Evolutionary conservation across 2,329 filamentous ascomycete genomes (phyloP).

Genomic region (Aaosphaeria pasadenensis): DNA sequence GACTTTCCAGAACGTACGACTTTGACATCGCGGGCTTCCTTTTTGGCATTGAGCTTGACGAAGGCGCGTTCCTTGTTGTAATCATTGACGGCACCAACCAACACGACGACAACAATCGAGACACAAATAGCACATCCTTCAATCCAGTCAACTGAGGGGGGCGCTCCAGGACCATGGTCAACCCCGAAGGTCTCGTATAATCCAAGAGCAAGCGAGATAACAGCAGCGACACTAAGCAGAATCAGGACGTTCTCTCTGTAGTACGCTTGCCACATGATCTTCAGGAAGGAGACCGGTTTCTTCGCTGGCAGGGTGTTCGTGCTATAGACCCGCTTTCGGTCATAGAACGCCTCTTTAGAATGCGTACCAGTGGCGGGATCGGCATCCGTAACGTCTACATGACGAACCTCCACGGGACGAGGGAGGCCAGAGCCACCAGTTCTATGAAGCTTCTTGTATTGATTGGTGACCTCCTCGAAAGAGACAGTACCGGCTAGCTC

Average conservation of each 20-base stretch:
- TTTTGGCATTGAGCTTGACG: conserved; percentile 14
- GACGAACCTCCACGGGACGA: conserved; percentile 10
- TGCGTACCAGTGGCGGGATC: conserved; percentile 9
- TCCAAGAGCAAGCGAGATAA: conserved; percentile 66
- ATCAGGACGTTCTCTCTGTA: conserved; percentile 75
- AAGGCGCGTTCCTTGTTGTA: conserved; percentile 38
- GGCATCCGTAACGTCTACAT: conserved; percentile 10
- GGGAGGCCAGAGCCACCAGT: conserved; percentile 12
- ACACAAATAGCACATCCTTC: conserved; percentile 37
- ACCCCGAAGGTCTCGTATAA: conserved; percentile 63
- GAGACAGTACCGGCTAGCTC: conserved; percentile 44
- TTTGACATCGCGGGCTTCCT: conserved; percentile 17
- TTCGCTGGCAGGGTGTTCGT: conserved; percentile 63
- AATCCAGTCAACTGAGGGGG: conserved; percentile 41
- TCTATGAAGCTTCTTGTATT: conserved; percentile 20
- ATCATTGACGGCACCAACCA: conserved; percentile 36
- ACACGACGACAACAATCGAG: conserved; percentile 36
- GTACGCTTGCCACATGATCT: conserved; percentile 65
- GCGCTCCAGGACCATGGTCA: conserved; percentile 39
- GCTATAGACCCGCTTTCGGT: conserved; percentile 59
- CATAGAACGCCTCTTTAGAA: conserved; percentile 40
- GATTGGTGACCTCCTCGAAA: conserved; percentile 49
- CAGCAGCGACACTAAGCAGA: conserved; percentile 64
- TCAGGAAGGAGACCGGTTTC: conserved; percentile 59
- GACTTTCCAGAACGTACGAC: conserved; percentile 62